Evolutionary conservation across 345 rosid species (phyloP).

Genomic region (Gossypium longicalyx): DNA sequence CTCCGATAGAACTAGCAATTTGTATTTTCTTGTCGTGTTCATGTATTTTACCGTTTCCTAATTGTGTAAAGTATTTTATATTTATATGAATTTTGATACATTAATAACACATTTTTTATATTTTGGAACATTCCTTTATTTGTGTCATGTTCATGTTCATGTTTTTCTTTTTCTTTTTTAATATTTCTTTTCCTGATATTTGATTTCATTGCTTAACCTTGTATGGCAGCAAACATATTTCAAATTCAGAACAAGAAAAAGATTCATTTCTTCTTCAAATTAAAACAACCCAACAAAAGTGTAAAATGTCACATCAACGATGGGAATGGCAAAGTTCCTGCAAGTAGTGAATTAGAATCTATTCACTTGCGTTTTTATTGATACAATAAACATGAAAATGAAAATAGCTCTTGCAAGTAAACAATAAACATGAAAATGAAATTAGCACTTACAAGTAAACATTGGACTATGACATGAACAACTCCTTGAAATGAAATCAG

Average conservation of each 20-base stretch:
- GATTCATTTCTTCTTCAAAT: too few relatives aligned
- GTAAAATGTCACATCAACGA: too few relatives aligned
- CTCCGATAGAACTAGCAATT: background rate
- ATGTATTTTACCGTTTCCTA: background rate
- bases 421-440: background rate
- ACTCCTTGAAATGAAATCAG: background rate
- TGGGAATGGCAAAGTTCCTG: too few relatives aligned
- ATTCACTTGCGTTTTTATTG: background rate
- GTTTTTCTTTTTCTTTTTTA: background rate
- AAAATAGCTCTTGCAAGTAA: background rate
- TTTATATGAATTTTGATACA: background rate
- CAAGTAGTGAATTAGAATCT: too few relatives aligned
- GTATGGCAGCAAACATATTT: too few relatives aligned
- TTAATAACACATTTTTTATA: background rate
- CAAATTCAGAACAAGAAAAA: too few relatives aligned
- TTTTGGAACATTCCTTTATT: background rate
- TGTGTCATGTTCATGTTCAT: too few relatives aligned
- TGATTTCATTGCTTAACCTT: too few relatives aligned
- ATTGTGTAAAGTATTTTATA: background rate
- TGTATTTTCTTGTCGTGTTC: background rate
- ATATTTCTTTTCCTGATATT: too few relatives aligned
- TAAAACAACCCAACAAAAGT: too few relatives aligned
- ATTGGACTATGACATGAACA: background rate
- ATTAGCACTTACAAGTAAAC: background rate
- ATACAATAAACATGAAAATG: background rate